phyloP scores from a whole-genome alignment of 129 eudicot genomes.

The Flaveria ramosissima region DNA sequence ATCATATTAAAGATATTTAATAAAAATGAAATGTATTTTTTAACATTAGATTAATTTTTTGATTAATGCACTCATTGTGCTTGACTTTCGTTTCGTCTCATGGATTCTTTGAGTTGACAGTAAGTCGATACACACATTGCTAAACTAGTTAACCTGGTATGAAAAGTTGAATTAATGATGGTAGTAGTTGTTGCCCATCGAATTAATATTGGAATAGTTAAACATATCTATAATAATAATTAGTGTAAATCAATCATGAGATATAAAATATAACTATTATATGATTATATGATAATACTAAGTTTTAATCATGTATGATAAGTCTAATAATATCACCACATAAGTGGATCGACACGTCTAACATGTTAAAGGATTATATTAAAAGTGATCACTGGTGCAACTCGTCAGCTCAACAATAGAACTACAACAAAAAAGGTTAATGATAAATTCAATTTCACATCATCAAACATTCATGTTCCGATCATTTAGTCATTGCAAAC shows the following conservation, averaged over 20 bases:
- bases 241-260: neutral
- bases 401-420: too few relatives aligned
- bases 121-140: conserved; percentile 20
- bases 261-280: neutral
- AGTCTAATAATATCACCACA: too few relatives aligned
- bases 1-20: too few relatives aligned
- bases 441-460: too few relatives aligned
- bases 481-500: too few relatives aligned
- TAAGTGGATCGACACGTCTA: too few relatives aligned
- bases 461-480: too few relatives aligned
- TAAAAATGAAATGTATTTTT: neutral
- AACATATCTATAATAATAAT: conserved; percentile 3
- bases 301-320: too few relatives aligned
- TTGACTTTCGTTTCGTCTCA: conserved; percentile 27
- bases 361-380: too few relatives aligned
- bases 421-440: too few relatives aligned
- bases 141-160: conserved; percentile 37
- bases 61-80: conserved; percentile 13
- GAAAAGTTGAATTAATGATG: conserved; percentile 33
- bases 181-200: conserved; percentile 26
- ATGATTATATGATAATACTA: too few relatives aligned
- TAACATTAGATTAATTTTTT: neutral
- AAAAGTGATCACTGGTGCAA: too few relatives aligned
- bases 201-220: conserved; percentile 1
- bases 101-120: conserved; percentile 25